These are phyloP conservation scores for Aechmea fasciata DNA, from an alignment of 176 grass and related monocot species.

Conservation along the genomic window DNA sequence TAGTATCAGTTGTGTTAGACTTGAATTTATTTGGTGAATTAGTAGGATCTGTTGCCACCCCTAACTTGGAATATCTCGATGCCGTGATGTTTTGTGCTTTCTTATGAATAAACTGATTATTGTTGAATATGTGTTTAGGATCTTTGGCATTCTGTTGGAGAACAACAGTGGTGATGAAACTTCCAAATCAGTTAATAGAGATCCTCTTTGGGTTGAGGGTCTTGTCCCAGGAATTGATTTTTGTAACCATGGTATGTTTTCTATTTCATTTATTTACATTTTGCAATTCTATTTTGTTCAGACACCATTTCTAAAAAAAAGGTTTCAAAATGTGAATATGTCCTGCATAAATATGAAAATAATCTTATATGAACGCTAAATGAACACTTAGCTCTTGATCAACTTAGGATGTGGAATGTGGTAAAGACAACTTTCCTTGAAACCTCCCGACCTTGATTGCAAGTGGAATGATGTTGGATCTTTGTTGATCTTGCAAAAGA, in stretches of 20 bases:
- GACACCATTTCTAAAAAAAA: no score
- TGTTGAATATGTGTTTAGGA: constrained; percentile 34
- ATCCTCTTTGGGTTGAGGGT: constrained; percentile 82
- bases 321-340: neutral
- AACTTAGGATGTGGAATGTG: no score
- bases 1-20: neutral
- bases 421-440: no score
- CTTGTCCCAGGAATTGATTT: constrained; percentile 89
- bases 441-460: no score
- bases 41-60: neutral
- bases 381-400: neutral
- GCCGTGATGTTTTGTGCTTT: neutral
- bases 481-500: no score
- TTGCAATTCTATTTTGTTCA: neutral
- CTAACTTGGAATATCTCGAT: neutral
- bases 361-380: neutral
- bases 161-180: constrained; percentile 18
- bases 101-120: neutral
- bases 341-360: neutral
- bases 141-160: constrained; percentile 22
- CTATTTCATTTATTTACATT: neutral
- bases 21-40: neutral
- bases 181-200: constrained; percentile 33
- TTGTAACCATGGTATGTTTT: constrained; percentile 85
- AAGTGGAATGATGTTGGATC: no score